Percentiles rank a stretch among this genome's conserved stretches.
Conservation (phyloP, 2,329 filamentous ascomycete species). For the Paracoccidioides brasiliensis region DNA sequence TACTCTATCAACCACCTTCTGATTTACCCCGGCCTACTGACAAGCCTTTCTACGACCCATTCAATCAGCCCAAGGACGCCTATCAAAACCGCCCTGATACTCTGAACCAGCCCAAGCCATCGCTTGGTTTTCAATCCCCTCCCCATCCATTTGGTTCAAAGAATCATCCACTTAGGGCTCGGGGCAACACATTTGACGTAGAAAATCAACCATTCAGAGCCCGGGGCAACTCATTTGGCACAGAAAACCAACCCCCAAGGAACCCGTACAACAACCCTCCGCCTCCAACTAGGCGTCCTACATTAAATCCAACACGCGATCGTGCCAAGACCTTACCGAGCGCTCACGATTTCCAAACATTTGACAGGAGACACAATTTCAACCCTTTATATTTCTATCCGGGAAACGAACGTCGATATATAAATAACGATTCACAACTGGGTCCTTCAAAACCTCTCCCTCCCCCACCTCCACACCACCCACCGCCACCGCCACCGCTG, state of each 20-base stretch:
- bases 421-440: background rate
- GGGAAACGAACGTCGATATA: background rate
- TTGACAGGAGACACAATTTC: slow-evolving; percentile 5
- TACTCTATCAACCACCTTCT: background rate
- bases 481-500: no score
- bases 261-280: background rate
- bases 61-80: background rate
- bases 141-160: background rate
- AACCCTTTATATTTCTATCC: slow-evolving; percentile 13
- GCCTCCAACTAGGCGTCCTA: background rate
- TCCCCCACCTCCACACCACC: background rate
- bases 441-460: background rate
- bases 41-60: background rate
- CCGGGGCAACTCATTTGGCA: no score
- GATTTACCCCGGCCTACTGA: background rate
- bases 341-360: slow-evolving; percentile 12
- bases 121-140: background rate
- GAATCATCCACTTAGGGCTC: background rate
- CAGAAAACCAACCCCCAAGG: background rate
- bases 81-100: background rate
- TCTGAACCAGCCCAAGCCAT: background rate
- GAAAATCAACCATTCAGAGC: no score
- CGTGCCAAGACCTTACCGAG: background rate
- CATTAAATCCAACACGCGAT: background rate
- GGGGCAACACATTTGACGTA: no score